Conservation (phyloP, 176 grass and related monocot species). For the Eragrostis curvula region DNA sequence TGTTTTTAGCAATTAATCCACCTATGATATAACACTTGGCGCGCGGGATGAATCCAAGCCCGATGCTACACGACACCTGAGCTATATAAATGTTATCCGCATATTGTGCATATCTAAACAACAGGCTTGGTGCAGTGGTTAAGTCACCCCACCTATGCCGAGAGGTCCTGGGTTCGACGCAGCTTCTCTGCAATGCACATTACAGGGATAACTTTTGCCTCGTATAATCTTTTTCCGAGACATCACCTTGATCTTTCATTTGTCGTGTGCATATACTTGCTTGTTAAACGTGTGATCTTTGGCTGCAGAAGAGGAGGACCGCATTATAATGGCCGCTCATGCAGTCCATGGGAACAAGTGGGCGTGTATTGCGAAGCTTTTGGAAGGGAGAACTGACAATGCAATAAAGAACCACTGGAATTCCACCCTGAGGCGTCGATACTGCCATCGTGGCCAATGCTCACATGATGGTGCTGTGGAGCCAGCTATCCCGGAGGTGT, state of each 20-base stretch:
- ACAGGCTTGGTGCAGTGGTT: too few species aligned
- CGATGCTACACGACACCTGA: background rate
- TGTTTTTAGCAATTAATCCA: background rate
- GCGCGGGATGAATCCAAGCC: background rate
- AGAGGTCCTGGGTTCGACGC: too few species aligned
- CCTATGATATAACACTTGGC: background rate
- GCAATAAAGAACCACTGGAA: conserved; percentile 99
- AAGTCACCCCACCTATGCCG: too few species aligned
- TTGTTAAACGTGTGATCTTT: conserved; percentile 40
- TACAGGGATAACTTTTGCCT: too few species aligned
- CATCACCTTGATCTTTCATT: too few species aligned
- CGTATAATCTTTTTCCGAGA: too few species aligned
- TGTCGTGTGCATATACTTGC: background rate
- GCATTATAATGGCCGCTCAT: conserved; percentile 83
- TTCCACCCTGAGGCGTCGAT: conserved; percentile 82
- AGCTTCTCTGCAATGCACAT: too few species aligned
- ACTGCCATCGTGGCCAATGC: conserved; percentile 50
- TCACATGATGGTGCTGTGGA: conserved; percentile 41
- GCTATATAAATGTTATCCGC: background rate
- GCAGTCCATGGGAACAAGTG: conserved; percentile 91
- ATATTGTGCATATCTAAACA: background rate
- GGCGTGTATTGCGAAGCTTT: conserved; percentile 88
- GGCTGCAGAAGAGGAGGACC: conserved; percentile 88
- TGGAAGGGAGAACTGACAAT: conserved; percentile 92
- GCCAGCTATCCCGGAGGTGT: conserved; percentile 41